Conservation (phyloP, 805 yeast genomes). For the Diddensiella caesifluorescens region DNA sequence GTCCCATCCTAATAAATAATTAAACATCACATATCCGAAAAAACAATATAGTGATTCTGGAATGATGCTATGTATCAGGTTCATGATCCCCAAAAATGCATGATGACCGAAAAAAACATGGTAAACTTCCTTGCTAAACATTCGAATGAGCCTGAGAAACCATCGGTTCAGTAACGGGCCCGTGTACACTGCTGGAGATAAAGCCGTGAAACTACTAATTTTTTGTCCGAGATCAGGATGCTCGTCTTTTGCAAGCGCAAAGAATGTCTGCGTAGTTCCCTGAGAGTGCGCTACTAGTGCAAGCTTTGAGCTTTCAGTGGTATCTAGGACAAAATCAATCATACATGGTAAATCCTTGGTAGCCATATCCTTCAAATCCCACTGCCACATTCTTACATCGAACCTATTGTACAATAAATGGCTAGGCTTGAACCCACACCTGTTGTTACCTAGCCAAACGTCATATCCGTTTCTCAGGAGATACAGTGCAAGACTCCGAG, state of each 20-base stretch:
- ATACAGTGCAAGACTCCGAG: constrained; percentile 62
- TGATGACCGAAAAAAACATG: constrained; percentile 61
- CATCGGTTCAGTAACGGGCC: constrained; percentile 62
- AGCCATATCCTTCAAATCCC: constrained; percentile 88
- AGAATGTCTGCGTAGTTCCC: constrained; percentile 83
- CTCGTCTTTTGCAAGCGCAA: constrained; percentile 52
- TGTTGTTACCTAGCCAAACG: constrained; percentile 87
- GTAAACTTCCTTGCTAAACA: constrained; percentile 24
- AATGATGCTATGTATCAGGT: constrained; percentile 47
- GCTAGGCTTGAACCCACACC: constrained; percentile 76
- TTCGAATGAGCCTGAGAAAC: constrained; percentile 31
- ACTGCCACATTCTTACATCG: constrained; percentile 73
- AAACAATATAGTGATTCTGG: constrained; percentile 54
- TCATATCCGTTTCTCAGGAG: constrained; percentile 60
- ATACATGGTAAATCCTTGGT: constrained; percentile 69
- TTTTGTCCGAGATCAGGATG: constrained; percentile 43
- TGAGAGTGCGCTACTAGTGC: constrained; percentile 82
- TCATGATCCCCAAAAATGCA: constrained; percentile 74
- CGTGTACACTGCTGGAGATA: constrained; percentile 90
- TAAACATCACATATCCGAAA: constrained; percentile 75
- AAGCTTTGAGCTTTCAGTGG: constrained; percentile 36
- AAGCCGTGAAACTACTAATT: constrained; percentile 62
- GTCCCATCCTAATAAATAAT: constrained; percentile 82
- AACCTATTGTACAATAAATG: constrained; percentile 46
- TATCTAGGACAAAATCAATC: constrained; percentile 51